Evolutionary conservation across 768 basidiomycete species (phyloP).

Genomic region (Lepiota brunneoincarnata): DNA sequence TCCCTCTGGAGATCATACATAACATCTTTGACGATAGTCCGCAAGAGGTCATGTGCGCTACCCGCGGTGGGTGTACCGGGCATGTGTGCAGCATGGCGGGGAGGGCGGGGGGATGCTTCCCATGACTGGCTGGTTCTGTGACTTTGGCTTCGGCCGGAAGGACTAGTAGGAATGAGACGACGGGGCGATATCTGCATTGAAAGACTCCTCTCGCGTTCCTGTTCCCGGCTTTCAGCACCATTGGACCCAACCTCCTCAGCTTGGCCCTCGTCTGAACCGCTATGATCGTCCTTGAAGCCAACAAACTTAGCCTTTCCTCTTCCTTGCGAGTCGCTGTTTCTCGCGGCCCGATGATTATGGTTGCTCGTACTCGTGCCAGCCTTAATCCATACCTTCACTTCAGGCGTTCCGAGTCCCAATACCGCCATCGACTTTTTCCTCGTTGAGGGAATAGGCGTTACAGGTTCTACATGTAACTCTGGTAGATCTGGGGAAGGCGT

Average conservation of each 20-base stretch:
- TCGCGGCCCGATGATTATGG: constrained; percentile 14
- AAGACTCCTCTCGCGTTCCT: constrained; percentile 35
- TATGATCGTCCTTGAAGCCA: constrained; percentile 38
- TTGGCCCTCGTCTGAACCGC: constrained; percentile 16
- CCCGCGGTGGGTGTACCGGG: constrained; percentile 16
- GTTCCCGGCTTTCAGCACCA: constrained; percentile 23
- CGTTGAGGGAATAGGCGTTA: constrained; percentile 30
- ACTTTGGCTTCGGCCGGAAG: constrained; percentile 6
- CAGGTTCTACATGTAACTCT: constrained; percentile 26
- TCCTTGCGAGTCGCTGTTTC: constrained; percentile 17
- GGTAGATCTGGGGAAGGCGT: constrained; percentile 45
- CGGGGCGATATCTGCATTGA: constrained; percentile 60
- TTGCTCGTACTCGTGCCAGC: constrained; percentile 22
- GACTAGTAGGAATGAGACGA: constrained; percentile 26
- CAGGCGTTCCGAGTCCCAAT: constrained; percentile 47
- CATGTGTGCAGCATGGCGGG: constrained; percentile 8
- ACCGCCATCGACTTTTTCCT: constrained; percentile 23
- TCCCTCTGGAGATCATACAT: constrained; percentile 74
- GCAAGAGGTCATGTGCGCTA: constrained; percentile 58
- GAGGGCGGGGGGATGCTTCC: constrained; percentile 39
- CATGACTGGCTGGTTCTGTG: constrained; percentile 29
- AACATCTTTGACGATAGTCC: constrained; percentile 64
- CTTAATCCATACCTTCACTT: constrained; percentile 50
- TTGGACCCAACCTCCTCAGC: not conserved
- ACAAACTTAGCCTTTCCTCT: constrained; percentile 41